These are phyloP conservation scores for Scheffersomyces quercinus DNA, from an alignment of 1,139 yeast genomes.

Conservation along the genomic window DNA sequence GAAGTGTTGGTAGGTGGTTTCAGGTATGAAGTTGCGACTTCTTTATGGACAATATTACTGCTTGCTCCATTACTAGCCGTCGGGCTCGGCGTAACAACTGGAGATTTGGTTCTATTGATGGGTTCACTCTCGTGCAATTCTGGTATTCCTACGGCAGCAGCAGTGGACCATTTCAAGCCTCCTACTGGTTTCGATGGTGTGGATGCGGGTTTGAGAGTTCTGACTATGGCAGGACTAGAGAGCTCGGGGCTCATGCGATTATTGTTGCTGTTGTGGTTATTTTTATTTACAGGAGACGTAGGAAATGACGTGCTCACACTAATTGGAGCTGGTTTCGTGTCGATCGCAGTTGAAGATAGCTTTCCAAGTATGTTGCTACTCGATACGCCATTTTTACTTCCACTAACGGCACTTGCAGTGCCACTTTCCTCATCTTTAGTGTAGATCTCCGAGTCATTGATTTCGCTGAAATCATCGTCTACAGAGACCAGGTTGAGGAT, in stretches of 20 bases:
- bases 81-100: slow-evolving; percentile 1
- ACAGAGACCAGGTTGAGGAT: slow-evolving; percentile 26
- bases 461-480: slow-evolving; percentile 13
- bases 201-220: slow-evolving; percentile 66
- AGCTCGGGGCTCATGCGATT: slow-evolving; percentile 12
- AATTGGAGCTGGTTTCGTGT: background rate
- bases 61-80: background rate
- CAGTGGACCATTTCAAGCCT: slow-evolving; percentile 69
- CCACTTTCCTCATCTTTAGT: background rate
- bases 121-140: slow-evolving; percentile 1
- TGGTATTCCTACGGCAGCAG: slow-evolving; percentile 51
- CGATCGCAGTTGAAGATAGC: background rate
- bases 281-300: slow-evolving; percentile 12
- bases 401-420: background rate
- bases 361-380: background rate
- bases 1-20: background rate
- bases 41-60: background rate
- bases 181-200: slow-evolving; percentile 66
- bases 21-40: no score
- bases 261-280: background rate
- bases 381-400: background rate
- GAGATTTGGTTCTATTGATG: slow-evolving; percentile 2
- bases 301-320: slow-evolving; percentile 5
- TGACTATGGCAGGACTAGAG: slow-evolving; percentile 23
- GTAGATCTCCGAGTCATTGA: slow-evolving; percentile 13